These are phyloP conservation scores for Omphalotus guepiniiformis DNA, from an alignment of 768 basidiomycete genomes.

Conservation along the genomic window DNA sequence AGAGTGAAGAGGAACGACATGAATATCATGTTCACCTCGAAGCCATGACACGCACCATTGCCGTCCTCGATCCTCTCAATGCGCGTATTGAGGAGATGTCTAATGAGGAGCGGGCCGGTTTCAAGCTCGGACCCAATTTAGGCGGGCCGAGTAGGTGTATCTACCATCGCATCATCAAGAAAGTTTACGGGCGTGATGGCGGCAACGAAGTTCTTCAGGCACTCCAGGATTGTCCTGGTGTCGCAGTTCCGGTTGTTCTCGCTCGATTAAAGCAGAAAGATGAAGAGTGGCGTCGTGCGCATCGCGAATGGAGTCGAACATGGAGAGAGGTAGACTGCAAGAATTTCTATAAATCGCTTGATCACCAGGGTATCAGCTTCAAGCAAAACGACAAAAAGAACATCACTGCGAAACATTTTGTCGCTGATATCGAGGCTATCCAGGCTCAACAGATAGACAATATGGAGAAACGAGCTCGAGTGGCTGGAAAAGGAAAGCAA, in stretches of 20 bases:
- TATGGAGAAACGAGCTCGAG: conserved; percentile 17
- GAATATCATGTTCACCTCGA: conserved; percentile 97
- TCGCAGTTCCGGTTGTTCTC: conserved; percentile 90
- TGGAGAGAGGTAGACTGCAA: conserved; percentile 97
- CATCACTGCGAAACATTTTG: conserved; percentile 80
- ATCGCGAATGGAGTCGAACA: conserved; percentile 93
- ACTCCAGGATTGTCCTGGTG: conserved; percentile 86
- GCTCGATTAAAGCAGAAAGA: conserved; percentile 87
- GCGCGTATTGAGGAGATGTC: conserved; percentile 86
- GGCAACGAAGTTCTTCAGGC: conserved; percentile 76
- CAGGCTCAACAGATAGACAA: conserved; percentile 54
- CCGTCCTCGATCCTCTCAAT: conserved; percentile 83
- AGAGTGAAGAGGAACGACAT: conserved; percentile 96
- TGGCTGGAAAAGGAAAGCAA: conserved; percentile 27
- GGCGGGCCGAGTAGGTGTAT: conserved; percentile 85
- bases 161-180: conserved; percentile 91
- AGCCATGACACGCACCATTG: conserved; percentile 85
- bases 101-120: conserved; percentile 74
- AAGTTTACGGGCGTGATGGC: conserved; percentile 83
- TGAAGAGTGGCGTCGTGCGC: conserved; percentile 93
- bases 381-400: conserved; percentile 95
- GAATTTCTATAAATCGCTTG: conserved; percentile 97
- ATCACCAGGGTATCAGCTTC: conserved; percentile 93
- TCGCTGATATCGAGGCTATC: conserved; percentile 70
- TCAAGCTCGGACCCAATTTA: conserved; percentile 81